Conservation (phyloP, 345 rosid genomes). For the Boechera retrofracta region DNA sequence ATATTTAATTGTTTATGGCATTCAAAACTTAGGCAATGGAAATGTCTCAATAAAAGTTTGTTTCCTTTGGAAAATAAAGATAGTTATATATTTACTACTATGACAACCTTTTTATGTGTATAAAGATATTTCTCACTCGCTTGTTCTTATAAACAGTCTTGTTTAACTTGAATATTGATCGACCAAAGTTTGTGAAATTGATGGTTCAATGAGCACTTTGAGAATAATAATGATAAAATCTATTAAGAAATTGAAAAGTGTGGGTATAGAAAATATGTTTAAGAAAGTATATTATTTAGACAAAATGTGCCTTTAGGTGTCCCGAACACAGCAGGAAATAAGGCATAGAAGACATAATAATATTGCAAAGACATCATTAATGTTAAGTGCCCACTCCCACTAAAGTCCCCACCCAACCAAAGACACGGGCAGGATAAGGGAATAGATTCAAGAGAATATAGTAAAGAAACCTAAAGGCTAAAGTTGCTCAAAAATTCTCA, state of each 20-base stretch:
- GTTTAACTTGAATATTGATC: no score
- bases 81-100: neutral
- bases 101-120: neutral
- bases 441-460: slow-evolving; percentile 40
- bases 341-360: slow-evolving; percentile 14
- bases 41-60: neutral
- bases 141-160: no score
- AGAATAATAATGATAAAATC: neutral
- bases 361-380: slow-evolving; percentile 26
- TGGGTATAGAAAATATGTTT: neutral
- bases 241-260: neutral
- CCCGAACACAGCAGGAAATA: slow-evolving; percentile 34
- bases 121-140: neutral
- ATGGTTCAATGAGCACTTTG: neutral
- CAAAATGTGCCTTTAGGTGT: slow-evolving; percentile 24
- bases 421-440: slow-evolving; percentile 30
- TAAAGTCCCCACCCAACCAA: slow-evolving; percentile 38
- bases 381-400: slow-evolving; percentile 33
- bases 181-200: no score
- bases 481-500: slow-evolving; percentile 23
- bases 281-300: neutral
- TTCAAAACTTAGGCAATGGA: neutral
- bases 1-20: neutral
- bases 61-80: neutral
- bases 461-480: slow-evolving; percentile 45